phyloP scores from a whole-genome alignment of 768 basidiomycete genomes.

The Rhodotorula sphaerocarpa region DNA sequence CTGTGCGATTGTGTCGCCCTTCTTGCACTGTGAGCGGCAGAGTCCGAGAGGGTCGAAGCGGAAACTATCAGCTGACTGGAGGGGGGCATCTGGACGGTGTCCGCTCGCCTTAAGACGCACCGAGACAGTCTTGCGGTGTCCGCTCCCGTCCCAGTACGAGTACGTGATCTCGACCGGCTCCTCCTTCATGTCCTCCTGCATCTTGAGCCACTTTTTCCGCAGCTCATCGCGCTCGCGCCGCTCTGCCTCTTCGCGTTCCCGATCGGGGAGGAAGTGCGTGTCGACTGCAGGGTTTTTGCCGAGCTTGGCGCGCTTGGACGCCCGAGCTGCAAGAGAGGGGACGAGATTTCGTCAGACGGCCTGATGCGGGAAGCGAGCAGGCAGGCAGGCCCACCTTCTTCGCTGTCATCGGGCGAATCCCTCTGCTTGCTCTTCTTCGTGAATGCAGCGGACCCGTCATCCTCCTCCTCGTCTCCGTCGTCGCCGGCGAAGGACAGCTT shows the following conservation, averaged over 20 bases:
- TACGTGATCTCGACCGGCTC: constrained; percentile 85
- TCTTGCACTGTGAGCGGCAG: constrained; percentile 68
- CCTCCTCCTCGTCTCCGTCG: constrained; percentile 44
- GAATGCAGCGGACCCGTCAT: constrained; percentile 26
- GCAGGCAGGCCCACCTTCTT: neutral
- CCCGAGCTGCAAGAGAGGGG: constrained; percentile 34
- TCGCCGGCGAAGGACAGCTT: constrained; percentile 92
- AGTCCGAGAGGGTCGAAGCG: neutral
- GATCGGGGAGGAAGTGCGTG: constrained; percentile 94
- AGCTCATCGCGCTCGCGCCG: constrained; percentile 78
- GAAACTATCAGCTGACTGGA: no score
- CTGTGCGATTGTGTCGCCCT: constrained; percentile 75
- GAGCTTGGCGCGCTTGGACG: constrained; percentile 64
- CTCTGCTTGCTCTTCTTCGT: constrained; percentile 9
- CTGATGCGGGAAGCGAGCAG: no score
- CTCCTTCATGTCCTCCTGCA: constrained; percentile 50
- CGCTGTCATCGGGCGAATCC: neutral
- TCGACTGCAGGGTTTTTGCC: constrained; percentile 95
- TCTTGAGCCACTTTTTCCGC: constrained; percentile 75
- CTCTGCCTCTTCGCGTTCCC: constrained; percentile 92
- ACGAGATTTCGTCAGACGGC: neutral
- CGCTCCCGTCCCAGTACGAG: constrained; percentile 97
- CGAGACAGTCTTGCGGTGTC: constrained; percentile 81
- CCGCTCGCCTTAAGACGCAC: no score
- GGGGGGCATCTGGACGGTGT: no score